phyloP scores from a whole-genome alignment of 2,329 filamentous ascomycete genomes.

The Beauveria sp. region DNA sequence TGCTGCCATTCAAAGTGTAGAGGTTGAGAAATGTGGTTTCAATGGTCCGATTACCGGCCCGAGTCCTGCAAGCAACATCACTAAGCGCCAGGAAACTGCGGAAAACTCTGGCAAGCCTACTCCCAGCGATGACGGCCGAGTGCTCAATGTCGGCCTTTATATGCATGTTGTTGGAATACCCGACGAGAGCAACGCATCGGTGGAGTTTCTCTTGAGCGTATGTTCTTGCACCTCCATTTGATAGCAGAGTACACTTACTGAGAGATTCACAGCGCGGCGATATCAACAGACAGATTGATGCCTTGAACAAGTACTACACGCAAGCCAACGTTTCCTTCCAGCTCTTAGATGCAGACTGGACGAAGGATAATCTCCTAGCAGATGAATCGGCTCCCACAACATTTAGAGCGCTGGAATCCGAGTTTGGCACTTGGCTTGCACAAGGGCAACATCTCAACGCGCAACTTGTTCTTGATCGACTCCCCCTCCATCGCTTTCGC shows the following conservation, averaged over 20 bases:
- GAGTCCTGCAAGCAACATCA: background rate
- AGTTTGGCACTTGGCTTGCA: background rate
- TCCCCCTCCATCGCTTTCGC: background rate
- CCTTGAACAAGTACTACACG: background rate
- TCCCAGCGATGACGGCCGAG: background rate
- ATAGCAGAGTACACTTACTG: background rate
- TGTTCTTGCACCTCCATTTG: background rate
- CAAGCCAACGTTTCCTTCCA: background rate
- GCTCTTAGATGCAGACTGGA: background rate
- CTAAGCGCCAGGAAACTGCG: background rate
- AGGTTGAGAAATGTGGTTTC: background rate
- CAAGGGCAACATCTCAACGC: background rate
- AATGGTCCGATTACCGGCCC: background rate
- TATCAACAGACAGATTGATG: background rate
- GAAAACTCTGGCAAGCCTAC: background rate
- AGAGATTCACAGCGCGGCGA: background rate
- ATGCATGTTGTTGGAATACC: background rate
- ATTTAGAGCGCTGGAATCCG: background rate
- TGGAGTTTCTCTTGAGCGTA: background rate
- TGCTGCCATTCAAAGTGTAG: background rate
- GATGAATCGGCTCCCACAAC: too few relatives aligned
- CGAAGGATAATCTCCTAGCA: background rate
- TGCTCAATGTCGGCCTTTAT: background rate
- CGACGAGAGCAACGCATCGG: background rate
- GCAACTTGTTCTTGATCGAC: background rate